Percentiles rank a stretch among this genome's conserved stretches.
These are phyloP conservation scores for Asterochloris sp. DNA, from an alignment of 139 green algal genomes.

Conservation along the genomic window DNA sequence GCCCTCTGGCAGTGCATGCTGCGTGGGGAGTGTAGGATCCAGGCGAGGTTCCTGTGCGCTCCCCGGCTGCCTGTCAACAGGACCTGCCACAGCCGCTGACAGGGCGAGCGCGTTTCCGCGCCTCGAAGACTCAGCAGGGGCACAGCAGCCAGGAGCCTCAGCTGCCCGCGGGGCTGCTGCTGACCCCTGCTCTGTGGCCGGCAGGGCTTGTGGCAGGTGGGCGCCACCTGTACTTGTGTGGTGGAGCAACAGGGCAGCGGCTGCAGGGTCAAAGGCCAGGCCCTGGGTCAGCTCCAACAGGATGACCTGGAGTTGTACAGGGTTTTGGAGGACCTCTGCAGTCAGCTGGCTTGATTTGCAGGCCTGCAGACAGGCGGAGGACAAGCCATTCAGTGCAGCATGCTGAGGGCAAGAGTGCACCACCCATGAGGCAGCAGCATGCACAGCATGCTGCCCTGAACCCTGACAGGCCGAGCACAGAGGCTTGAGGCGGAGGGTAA, in stretches of 20 bases:
- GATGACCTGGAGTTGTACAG: constrained; percentile 28
- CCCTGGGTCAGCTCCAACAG: constrained; percentile 25
- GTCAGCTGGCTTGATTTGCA: constrained; percentile 20
- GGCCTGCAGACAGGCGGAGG: constrained; percentile 20
- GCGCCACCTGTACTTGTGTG: background rate
- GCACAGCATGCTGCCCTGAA: background rate
- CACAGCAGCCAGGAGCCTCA: background rate
- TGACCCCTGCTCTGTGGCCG: background rate
- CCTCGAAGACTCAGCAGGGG: background rate
- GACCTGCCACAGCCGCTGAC: background rate
- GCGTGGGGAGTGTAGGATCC: background rate
- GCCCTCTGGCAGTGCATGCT: background rate
- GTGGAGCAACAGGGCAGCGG: constrained; percentile 41
- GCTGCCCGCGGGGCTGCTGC: background rate
- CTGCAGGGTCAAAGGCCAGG: constrained; percentile 48
- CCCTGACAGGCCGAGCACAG: too few relatives aligned
- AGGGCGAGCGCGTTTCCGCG: background rate
- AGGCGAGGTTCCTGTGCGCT: background rate
- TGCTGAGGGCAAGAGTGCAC: background rate
- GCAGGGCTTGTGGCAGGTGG: background rate
- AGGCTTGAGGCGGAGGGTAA: background rate
- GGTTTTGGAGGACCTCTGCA: constrained; percentile 34
- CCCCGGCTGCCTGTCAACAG: background rate
- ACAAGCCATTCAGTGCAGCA: background rate
- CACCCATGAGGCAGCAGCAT: background rate